These are phyloP conservation scores for Casuarina equisetifolia DNA, from an alignment of 306 rosid species.

Conservation along the genomic window DNA sequence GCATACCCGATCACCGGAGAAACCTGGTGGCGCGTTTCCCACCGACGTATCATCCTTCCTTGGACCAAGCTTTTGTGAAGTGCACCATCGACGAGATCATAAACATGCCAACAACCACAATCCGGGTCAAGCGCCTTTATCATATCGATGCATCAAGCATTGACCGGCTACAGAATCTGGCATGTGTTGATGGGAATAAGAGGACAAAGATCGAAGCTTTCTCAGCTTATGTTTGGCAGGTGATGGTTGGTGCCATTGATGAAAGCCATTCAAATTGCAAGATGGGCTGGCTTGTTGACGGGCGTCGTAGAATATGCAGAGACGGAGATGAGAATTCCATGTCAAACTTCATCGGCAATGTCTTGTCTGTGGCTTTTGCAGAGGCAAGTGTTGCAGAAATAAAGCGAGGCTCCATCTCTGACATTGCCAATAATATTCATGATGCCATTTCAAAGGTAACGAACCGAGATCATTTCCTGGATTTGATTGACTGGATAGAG, in stretches of 20 bases:
- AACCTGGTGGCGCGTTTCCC: slow-evolving; percentile 61
- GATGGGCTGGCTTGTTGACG: slow-evolving; percentile 94
- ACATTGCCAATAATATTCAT: slow-evolving; percentile 47
- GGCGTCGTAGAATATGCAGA: slow-evolving; percentile 45
- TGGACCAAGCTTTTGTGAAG: slow-evolving; percentile 60
- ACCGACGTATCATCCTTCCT: slow-evolving; percentile 54
- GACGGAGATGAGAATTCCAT: slow-evolving; percentile 26
- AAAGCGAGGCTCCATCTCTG: slow-evolving; percentile 46
- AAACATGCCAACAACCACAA: slow-evolving; percentile 52
- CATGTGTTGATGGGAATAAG: slow-evolving; percentile 40
- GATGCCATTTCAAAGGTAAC: slow-evolving; percentile 64
- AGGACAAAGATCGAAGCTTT: slow-evolving; percentile 85
- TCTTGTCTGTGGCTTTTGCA: slow-evolving; percentile 61
- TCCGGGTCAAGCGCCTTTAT: slow-evolving; percentile 59
- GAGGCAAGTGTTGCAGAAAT: slow-evolving; percentile 58
- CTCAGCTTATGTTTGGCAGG: slow-evolving; percentile 79
- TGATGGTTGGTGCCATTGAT: slow-evolving; percentile 49
- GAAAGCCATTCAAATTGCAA: slow-evolving; percentile 44
- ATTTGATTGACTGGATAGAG: slow-evolving; percentile 85
- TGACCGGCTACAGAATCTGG: slow-evolving; percentile 56
- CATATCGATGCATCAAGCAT: slow-evolving; percentile 54
- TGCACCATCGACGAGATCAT: slow-evolving; percentile 75
- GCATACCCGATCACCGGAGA: slow-evolving; percentile 59
- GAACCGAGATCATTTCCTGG: slow-evolving; percentile 70
- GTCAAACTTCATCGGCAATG: slow-evolving; percentile 82